Evolutionary conservation across 345 rosid genomes (phyloP), one percentile per base, ranked within the genome.

Genomic region (Arabis hirsuta): DNA sequence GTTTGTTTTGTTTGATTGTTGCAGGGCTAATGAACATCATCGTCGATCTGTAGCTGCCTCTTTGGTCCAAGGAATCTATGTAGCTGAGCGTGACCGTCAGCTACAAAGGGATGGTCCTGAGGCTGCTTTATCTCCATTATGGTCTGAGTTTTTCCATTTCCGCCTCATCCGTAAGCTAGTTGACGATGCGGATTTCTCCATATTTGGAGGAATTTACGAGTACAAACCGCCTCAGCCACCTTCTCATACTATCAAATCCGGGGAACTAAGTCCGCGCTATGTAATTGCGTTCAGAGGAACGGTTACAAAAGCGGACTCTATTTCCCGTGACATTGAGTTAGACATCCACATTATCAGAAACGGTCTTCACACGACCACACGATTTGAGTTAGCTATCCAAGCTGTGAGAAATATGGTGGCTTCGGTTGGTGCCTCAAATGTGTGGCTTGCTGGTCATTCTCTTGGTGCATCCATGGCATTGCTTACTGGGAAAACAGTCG

Each of bases 381-480:
- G 97, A n/a, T 86, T 85, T 10, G 87, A 87, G 81, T 84, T 83
- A 61, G 99, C 86, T 20, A 85, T 90, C 16, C 90, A 91, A 77
- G 97, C 96, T 0, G 88, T 85, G 31, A 78, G 82, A 67, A 87
- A 83, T 59, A 76, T 81, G 79, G 92, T 92, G 41, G 90, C 90
- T 65, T 38, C 84, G 0, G 86, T 81, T 5, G 96, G 94, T 9
- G 79, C 68, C 38, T 86, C 91, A 0, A 86, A 86, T 50, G 86
- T 92, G 34, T 95, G 97, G 98, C 65, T 95, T 69, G 91, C 94
- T 6, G 99, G 99, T 61, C 97, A 95, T 75, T 92, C 96, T 67
- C 85, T 95, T 13, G 98, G 99, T 55, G 85, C 97, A 42, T 90
- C 96, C 72, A 80, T 90, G 86, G 95, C 90, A 10, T 62, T 90